phyloP scores from a whole-genome alignment of 371 early-diverging fungal genomes.

The Syncephalastrum racemosum region DNA sequence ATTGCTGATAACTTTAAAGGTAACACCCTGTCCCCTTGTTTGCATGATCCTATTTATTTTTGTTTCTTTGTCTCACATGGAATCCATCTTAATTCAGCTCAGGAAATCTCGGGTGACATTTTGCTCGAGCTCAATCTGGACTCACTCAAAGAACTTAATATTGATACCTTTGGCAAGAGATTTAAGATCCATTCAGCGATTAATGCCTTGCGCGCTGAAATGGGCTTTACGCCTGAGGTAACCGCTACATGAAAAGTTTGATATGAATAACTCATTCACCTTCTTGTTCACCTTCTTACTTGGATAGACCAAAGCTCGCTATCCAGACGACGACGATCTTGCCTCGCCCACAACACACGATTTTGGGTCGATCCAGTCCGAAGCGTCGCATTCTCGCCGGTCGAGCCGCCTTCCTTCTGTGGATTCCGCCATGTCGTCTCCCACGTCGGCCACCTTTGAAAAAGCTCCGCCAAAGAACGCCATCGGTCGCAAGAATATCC shows the following conservation, averaged over 20 bases:
- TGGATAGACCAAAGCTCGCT: too few species aligned
- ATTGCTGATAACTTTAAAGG: conserved; percentile 57
- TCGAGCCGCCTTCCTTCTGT: too few species aligned
- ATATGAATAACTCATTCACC: background rate
- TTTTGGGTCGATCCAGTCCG: too few species aligned
- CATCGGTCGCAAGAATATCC: conserved; percentile 12
- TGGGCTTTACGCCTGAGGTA: background rate
- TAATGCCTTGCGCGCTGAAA: conserved; percentile 31
- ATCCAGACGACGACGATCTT: too few species aligned
- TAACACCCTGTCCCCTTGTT: conserved; percentile 20
- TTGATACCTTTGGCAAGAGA: conserved; percentile 69
- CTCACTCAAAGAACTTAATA: conserved; percentile 71
- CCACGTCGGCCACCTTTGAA: too few species aligned
- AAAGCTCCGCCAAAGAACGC: background rate
- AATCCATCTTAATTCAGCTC: conserved; percentile 36
- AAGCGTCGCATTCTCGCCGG: too few species aligned
- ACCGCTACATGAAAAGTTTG: background rate
- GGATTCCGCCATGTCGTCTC: too few species aligned
- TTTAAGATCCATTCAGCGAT: conserved; percentile 71
- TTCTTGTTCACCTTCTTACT: conserved; percentile 2
- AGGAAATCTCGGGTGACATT: conserved; percentile 73
- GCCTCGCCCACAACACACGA: too few species aligned
- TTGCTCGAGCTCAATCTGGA: conserved; percentile 62
- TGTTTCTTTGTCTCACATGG: background rate
- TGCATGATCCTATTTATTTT: background rate